Base-by-base conservation (phyloP, 768 basidiomycete species). In the Kwoniella pini region DNA sequence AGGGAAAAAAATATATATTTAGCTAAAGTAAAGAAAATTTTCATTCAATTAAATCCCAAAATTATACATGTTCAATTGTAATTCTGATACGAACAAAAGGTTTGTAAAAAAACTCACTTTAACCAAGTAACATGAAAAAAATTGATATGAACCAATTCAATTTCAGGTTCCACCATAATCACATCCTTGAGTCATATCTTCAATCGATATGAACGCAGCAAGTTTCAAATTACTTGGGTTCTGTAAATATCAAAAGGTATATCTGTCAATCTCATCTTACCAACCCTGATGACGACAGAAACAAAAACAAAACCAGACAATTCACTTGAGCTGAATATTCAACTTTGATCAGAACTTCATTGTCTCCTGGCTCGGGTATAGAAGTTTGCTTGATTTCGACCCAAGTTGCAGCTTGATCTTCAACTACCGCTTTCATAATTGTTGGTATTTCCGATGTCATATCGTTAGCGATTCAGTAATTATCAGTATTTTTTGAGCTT, bases 341-440 rank as follows among this genome's bases (percentile, higher is more conserved):
- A 12, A 71, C 62, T 58, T 76, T 74, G 60, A 76, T 61, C 11
- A 76, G 53, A 4, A 76, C 64, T 13, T 76, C 68, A 31, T 71
- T 62, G 17, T 63, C 46, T 11, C 54, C 59, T 19, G 60, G 54
- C 13, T 44, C 39, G 24, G 68, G 70, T 4, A 67, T 61, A 6
- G 66, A 45, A 17, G 65, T 31, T 22, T 67, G 64, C 30, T 60
- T 40, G 31, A 71, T 31, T 7, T 53, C 38, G 9, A 56, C 56
- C 33, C 45, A 57, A 22, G 53, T 60, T 17, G 55, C 63, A 58
- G 40, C 22, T 31, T 67, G 54, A 15, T 58, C 44, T 44, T 65
- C 60, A 27, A 68, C 63, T 49, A 70, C 54, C 19, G 69, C 69
- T 57, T 49, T 44, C 63, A 65, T 67, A 22, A 57, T 70, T 19